These are phyloP conservation scores for Malbranchea zuffiana DNA, from an alignment of 2,329 filamentous ascomycete species.

Conservation along the genomic window DNA sequence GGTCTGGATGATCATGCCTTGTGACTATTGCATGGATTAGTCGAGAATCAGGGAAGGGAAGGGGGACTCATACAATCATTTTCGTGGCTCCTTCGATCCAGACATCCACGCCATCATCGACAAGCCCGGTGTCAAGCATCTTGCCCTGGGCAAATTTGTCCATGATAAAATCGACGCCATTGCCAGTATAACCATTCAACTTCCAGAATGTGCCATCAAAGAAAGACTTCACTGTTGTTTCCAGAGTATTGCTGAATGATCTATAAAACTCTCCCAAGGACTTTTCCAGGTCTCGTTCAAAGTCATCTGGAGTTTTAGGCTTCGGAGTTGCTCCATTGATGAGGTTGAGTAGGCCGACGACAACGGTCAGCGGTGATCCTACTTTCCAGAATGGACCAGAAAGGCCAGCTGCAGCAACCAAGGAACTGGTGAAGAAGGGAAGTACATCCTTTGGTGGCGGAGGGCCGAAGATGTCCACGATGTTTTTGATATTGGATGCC, in stretches of 20 bases:
- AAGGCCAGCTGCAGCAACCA: neutral
- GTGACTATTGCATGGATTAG: neutral
- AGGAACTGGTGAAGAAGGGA: conserved; percentile 1
- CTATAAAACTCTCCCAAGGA: conserved; percentile 2
- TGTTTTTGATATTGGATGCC: conserved; percentile 2
- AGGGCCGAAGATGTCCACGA: conserved; percentile 3
- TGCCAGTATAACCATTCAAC: neutral
- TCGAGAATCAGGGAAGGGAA: neutral
- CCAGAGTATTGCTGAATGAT: neutral
- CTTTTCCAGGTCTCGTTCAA: conserved; percentile 1
- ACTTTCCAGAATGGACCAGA: conserved; percentile 2
- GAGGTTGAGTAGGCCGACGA: neutral
- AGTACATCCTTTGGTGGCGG: conserved; percentile 1
- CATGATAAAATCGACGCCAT: neutral
- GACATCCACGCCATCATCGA: neutral
- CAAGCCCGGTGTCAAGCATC: neutral
- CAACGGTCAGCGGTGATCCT: neutral
- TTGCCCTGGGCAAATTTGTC: conserved; percentile 3
- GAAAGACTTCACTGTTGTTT: neutral
- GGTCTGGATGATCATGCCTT: conserved; percentile 1
- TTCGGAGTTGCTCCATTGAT: neutral
- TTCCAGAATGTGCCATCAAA: neutral
- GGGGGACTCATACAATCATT: neutral
- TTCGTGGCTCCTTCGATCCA: neutral
- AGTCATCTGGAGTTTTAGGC: neutral